Evolutionary conservation across 23 red algal genomes (phyloP).

Genomic region (Gracilaria gracilis): DNA sequence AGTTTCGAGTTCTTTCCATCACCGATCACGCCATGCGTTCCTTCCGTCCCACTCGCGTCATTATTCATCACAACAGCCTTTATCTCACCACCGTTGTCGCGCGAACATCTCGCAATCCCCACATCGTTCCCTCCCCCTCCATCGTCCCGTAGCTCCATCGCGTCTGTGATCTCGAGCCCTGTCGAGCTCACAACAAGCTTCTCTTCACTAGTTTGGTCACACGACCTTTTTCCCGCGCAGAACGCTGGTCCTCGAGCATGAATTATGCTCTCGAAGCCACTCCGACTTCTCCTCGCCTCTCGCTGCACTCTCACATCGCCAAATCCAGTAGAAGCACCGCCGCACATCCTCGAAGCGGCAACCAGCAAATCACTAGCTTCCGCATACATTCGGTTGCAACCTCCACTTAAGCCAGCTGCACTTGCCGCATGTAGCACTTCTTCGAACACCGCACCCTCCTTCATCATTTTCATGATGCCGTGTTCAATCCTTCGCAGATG

Average conservation of each 20-base stretch:
- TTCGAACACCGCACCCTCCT: background rate
- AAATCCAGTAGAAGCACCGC: background rate
- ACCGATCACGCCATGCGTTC: background rate
- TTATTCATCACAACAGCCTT: background rate
- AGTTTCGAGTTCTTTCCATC: too few relatives aligned
- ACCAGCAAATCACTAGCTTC: slow-evolving; percentile 18
- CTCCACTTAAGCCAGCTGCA: slow-evolving; percentile 11
- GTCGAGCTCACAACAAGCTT: background rate
- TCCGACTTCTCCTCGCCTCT: background rate
- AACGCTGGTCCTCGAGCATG: background rate
- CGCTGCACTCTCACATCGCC: background rate
- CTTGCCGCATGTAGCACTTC: background rate
- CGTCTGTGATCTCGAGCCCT: too few relatives aligned
- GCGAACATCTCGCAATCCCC: background rate
- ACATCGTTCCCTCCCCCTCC: background rate
- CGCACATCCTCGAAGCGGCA: background rate
- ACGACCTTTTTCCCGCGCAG: background rate
- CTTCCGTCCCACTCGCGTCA: background rate
- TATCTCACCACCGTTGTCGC: background rate
- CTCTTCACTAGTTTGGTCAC: background rate
- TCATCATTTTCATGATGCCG: slow-evolving; percentile 12
- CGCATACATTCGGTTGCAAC: slow-evolving; percentile 12
- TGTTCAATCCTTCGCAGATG: background rate
- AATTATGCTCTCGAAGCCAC: slow-evolving; percentile 4
- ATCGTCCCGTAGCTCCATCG: background rate